Evolutionary conservation across 805 yeast genomes (phyloP).

Genomic region (Sporopachydermia lactativora): DNA sequence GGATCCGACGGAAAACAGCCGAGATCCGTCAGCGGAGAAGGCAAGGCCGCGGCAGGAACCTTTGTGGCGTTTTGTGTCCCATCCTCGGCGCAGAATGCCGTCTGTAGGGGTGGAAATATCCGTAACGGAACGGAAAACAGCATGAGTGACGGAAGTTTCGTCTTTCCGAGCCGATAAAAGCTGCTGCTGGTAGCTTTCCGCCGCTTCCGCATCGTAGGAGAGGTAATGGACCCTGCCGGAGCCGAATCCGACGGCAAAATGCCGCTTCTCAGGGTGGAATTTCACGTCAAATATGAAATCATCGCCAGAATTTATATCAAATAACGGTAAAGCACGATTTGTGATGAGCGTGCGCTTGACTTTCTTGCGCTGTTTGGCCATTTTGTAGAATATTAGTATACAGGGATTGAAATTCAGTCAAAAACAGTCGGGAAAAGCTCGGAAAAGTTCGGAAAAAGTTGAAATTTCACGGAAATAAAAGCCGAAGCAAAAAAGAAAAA

Average conservation of each 20-base stretch:
- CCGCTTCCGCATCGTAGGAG: conserved; percentile 30
- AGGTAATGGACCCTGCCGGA: conserved; percentile 35
- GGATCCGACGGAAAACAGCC: conserved; percentile 62
- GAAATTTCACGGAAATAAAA: too few species aligned
- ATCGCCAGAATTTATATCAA: conserved; percentile 9
- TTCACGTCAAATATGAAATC: conserved; percentile 68
- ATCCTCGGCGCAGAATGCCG: conserved; percentile 24
- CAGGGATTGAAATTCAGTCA: not conserved
- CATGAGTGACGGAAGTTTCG: conserved; percentile 5
- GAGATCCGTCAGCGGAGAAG: conserved; percentile 47
- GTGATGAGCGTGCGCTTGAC: not conserved
- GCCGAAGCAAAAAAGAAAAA: too few species aligned
- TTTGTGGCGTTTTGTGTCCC: conserved; percentile 89
- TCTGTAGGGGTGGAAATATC: conserved; percentile 13
- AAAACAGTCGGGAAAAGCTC: too few species aligned
- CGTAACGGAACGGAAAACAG: conserved; percentile 8
- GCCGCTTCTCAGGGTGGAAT: conserved; percentile 61
- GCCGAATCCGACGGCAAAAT: conserved; percentile 61
- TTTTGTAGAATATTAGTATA: not conserved
- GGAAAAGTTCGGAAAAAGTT: too few species aligned
- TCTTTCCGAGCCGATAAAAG: conserved; percentile 24
- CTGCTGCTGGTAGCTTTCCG: conserved; percentile 43
- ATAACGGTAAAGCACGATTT: too few species aligned
- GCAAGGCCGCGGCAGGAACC: conserved; percentile 68
- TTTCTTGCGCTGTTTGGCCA: not conserved